Base-by-base conservation (phyloP, 371 early-diverging fungal genomes). In the Dipsacomyces acuminosporus region DNA sequence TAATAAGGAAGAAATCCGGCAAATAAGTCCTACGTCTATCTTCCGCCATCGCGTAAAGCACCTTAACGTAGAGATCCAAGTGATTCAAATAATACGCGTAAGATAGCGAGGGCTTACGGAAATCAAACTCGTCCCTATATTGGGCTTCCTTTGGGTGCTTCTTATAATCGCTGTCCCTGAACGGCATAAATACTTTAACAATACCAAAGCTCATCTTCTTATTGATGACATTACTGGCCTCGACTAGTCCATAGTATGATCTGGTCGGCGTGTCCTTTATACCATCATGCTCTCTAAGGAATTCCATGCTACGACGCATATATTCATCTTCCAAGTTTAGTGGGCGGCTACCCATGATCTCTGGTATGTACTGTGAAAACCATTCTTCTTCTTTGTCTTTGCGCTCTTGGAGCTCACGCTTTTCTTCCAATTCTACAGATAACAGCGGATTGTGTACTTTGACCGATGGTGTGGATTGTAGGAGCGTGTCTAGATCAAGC, bases 371-470 rank as follows among this genome's bases (percentile, higher is more conserved):
- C 11, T 18, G 33, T 4, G 36, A 42, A 19, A 47, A 21, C 11
- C 18, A n/a, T 20, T 56, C 41, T 1, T 20, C 46, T 7, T 34
- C 26, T 13, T 20, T 21, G 18, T 30, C 26, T 8, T 45, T 41
- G 18, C n/a, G 15, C 15, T 15, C 8, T 17, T 4, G n/a, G 1
- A 6, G 13, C 19, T 8, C 18, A 3, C 15, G 6, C 0, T 25
- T 30, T 4, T 40, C 46, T 9, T 26, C 25, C 0, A 11, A 13
- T 40, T 51, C 57, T 8, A 62, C 21, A 11, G 24, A 38, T 4
- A 57, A 14, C n/a, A 66, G 35, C 2, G 66, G 66, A 17, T 66
- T 66, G 54, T 66, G 66, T 14, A 66, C 30, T 2, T 4, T 0
- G 8, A 30, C 9, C 17, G 24, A 23, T 11, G 52, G 14, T 13